These are phyloP conservation scores for Glebionis coronaria DNA, from an alignment of 129 eudicot species.

Conservation along the genomic window DNA sequence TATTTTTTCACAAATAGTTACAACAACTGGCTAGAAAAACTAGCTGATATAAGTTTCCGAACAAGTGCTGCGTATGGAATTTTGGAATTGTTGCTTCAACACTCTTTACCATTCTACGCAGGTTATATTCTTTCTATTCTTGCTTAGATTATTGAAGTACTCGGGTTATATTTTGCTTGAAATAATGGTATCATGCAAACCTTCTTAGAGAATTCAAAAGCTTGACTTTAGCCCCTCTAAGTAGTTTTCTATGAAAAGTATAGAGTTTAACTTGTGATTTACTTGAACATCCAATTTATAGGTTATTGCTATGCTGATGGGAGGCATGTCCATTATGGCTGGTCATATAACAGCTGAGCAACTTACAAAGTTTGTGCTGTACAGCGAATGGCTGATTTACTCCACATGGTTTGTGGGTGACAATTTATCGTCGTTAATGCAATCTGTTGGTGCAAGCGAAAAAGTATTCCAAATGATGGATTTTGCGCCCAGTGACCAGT, in stretches of 20 bases:
- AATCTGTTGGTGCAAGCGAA: constrained; percentile 99
- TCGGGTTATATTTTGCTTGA: neutral
- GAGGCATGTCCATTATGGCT: constrained; percentile 89
- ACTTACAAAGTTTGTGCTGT: constrained; percentile 92
- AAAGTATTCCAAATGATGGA: constrained; percentile 96
- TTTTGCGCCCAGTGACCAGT: constrained; percentile 75
- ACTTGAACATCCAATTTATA: constrained; percentile 33
- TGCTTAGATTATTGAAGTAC: neutral
- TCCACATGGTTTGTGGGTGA: constrained; percentile 99
- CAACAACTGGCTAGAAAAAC: constrained; percentile 67
- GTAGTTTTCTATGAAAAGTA: neutral
- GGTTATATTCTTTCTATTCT: constrained; percentile 46
- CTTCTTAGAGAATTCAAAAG: neutral
- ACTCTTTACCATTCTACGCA: constrained; percentile 93
- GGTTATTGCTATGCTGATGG: constrained; percentile 94
- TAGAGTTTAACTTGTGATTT: constrained; percentile 24
- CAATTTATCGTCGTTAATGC: constrained; percentile 85
- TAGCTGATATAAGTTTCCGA: constrained; percentile 81
- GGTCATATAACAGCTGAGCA: constrained; percentile 95
- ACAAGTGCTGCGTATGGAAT: constrained; percentile 97
- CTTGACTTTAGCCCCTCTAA: neutral
- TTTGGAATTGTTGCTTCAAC: constrained; percentile 95
- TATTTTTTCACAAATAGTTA: constrained; percentile 50
- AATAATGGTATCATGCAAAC: neutral
- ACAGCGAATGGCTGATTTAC: constrained; percentile 98